Percentiles rank a stretch among this genome's conserved stretches.
Evolutionary conservation across 768 basidiomycete species (phyloP).

Genomic region (Auricularia sp.): DNA sequence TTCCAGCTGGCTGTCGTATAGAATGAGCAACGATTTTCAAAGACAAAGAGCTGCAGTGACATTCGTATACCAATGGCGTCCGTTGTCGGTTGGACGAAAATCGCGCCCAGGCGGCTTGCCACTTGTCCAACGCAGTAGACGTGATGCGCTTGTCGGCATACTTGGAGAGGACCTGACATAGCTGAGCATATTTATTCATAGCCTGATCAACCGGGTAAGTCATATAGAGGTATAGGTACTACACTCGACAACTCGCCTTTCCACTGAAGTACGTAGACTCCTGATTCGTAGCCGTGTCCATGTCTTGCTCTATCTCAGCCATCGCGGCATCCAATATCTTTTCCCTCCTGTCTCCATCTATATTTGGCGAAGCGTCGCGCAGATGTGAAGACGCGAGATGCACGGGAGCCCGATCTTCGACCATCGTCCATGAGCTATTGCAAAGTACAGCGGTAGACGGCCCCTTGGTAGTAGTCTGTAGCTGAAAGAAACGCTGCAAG

Average conservation of each 20-base stretch:
- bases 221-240: too few relatives aligned
- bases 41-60: neutral
- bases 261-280: slow-evolving; percentile 6
- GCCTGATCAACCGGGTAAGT: neutral
- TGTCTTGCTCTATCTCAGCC: neutral
- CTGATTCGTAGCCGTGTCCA: slow-evolving; percentile 1
- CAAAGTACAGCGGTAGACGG: slow-evolving; percentile 1
- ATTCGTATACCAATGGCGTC: slow-evolving; percentile 5
- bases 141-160: neutral
- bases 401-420: neutral
- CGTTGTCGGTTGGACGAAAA: slow-evolving; percentile 4
- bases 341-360: neutral
- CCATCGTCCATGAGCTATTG: neutral
- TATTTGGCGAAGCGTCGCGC: neutral
- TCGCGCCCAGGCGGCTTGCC: slow-evolving; percentile 2
- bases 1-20: neutral
- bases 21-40: neutral
- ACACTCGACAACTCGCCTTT: neutral
- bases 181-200: slow-evolving; percentile 5
- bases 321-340: neutral
- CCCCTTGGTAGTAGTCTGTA: slow-evolving; percentile 7
- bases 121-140: neutral
- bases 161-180: neutral
- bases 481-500: neutral
- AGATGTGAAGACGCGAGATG: neutral